phyloP scores from a whole-genome alignment of 106 monocot species.

The Dactylorhiza incarnata region DNA sequence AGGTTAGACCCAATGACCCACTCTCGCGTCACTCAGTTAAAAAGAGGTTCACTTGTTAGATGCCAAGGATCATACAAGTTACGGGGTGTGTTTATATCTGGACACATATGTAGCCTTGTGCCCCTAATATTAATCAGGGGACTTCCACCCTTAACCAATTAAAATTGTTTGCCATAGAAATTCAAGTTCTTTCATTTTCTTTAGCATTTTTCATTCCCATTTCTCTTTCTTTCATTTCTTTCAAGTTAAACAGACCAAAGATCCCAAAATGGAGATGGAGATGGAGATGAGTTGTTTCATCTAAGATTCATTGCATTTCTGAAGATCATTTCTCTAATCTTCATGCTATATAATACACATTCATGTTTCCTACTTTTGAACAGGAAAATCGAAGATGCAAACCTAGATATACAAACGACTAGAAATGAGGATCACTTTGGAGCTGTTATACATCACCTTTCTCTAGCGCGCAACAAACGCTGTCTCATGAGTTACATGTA shows the following conservation, averaged over 20 bases:
- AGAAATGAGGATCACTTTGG: slow-evolving; percentile 93
- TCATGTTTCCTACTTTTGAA: not conserved
- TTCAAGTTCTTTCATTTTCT: too few species aligned
- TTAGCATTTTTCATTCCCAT: too few species aligned
- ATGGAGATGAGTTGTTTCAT: not conserved
- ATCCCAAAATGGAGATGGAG: not conserved
- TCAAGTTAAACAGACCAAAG: not conserved
- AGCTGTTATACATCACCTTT: slow-evolving; percentile 82
- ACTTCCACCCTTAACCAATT: too few species aligned
- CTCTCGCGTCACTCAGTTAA: too few species aligned
- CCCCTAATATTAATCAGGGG: too few species aligned
- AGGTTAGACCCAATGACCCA: too few species aligned
- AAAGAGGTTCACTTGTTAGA: too few species aligned
- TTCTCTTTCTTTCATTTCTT: too few species aligned
- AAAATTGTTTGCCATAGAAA: too few species aligned
- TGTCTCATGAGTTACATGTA: slow-evolving; percentile 97
- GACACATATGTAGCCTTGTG: too few species aligned
- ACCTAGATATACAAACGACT: slow-evolving; percentile 70
- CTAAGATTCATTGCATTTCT: not conserved
- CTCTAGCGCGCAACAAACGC: slow-evolving; percentile 78
- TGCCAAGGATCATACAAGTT: too few species aligned
- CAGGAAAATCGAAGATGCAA: slow-evolving; percentile 71
- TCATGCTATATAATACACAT: not conserved
- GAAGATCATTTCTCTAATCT: not conserved
- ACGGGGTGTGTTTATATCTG: too few species aligned